phyloP scores from a whole-genome alignment of 2,329 filamentous ascomycete genomes.

The Sphaerulina populicola region DNA sequence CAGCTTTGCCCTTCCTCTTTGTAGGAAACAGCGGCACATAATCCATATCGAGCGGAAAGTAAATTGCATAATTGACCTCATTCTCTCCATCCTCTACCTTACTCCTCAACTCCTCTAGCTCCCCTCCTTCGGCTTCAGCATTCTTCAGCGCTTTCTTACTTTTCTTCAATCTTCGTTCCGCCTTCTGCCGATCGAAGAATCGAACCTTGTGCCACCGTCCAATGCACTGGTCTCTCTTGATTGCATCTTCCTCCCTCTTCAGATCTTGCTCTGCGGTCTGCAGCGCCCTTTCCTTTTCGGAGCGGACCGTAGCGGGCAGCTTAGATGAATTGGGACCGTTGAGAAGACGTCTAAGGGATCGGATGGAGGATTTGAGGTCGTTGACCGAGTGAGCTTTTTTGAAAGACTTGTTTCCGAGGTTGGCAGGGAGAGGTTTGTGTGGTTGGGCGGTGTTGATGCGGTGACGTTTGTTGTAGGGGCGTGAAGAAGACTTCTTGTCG shows the following conservation, averaged over 20 bases:
- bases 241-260: slow-evolving; percentile 50
- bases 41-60: slow-evolving; percentile 60
- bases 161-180: slow-evolving; percentile 57
- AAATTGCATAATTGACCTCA: slow-evolving; percentile 66
- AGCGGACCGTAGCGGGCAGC: slow-evolving; percentile 58
- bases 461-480: slow-evolving; percentile 4
- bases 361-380: slow-evolving; percentile 62
- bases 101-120: slow-evolving; percentile 7
- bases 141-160: slow-evolving; percentile 51
- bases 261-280: slow-evolving; percentile 58
- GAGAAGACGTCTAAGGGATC: slow-evolving; percentile 60
- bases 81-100: slow-evolving; percentile 49
- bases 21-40: slow-evolving; percentile 54
- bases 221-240: slow-evolving; percentile 61
- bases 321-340: slow-evolving; percentile 44
- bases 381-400: slow-evolving; percentile 40
- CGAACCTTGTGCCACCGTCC: slow-evolving; percentile 73
- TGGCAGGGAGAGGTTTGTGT: slow-evolving; percentile 14
- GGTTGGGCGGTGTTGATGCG: slow-evolving; percentile 10
- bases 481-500: neutral
- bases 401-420: slow-evolving; percentile 24
- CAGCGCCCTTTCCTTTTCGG: slow-evolving; percentile 65
- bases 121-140: slow-evolving; percentile 31
- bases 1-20: slow-evolving; percentile 28
- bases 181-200: slow-evolving; percentile 78